A percentile compares a stretch with the other conserved stretches of the same genome.
phyloP scores from a whole-genome alignment of 1,284 basidiomycete genomes.

The Ganoderma meredithae region DNA sequence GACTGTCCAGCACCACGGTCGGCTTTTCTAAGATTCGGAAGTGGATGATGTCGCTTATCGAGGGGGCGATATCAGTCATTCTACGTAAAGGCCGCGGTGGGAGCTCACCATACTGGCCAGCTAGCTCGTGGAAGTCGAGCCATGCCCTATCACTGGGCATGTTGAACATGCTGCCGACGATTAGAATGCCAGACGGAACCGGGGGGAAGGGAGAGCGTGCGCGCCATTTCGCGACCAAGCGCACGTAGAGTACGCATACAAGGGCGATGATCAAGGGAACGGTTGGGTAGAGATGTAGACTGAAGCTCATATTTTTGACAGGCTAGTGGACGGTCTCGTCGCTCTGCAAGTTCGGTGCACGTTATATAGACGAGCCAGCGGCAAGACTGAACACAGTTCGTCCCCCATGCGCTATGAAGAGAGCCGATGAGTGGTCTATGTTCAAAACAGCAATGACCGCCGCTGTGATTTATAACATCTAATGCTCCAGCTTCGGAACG shows the following conservation, averaged over 20 bases:
- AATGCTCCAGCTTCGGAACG: not conserved
- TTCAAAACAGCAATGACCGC: not conserved
- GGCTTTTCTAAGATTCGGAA: conserved; percentile 12
- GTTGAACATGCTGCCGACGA: conserved; percentile 7
- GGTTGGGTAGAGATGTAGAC: not conserved
- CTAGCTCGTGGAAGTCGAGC: not conserved
- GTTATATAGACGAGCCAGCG: not conserved
- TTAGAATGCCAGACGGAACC: not conserved
- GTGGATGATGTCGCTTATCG: not conserved
- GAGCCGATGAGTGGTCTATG: not conserved
- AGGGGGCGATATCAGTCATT: too few species aligned
- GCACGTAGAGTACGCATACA: not conserved
- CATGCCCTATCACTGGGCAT: not conserved
- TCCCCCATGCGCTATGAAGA: not conserved
- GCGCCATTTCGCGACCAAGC: conserved; percentile 1
- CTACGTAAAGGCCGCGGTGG: not conserved
- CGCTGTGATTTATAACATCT: not conserved
- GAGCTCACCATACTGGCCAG: not conserved
- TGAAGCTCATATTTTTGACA: not conserved
- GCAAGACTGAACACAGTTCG: not conserved
- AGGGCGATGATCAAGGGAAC: not conserved
- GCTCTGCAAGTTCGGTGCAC: not conserved
- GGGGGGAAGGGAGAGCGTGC: conserved; percentile 8
- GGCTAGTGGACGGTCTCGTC: not conserved
- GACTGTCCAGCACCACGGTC: conserved; percentile 23